Conservation (phyloP, 2,329 filamentous ascomycete genomes). For the Raffaelea albimanens region DNA sequence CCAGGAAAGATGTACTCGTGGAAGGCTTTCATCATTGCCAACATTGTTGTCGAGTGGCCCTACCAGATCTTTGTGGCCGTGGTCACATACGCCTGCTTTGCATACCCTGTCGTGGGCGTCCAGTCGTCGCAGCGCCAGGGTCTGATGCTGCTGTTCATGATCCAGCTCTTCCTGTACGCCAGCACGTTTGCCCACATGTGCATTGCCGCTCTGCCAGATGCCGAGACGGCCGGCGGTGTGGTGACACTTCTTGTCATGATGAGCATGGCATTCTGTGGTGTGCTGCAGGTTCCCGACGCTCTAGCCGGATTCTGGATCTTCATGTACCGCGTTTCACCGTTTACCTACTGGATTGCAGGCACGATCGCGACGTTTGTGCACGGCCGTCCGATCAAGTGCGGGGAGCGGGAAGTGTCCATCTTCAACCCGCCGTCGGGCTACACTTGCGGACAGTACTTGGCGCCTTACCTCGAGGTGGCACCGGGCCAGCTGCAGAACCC, state of each 20-base stretch:
- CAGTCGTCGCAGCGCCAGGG: constrained; percentile 47
- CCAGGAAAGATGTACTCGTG: constrained; percentile 77
- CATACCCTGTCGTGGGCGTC: constrained; percentile 60
- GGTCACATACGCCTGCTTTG: constrained; percentile 59
- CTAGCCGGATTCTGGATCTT: constrained; percentile 68
- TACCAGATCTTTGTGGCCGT: constrained; percentile 70
- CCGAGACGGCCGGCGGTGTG: constrained; percentile 55
- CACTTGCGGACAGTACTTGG: constrained; percentile 57
- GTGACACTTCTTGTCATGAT: constrained; percentile 50
- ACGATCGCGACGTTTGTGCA: constrained; percentile 59
- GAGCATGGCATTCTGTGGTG: constrained; percentile 48
- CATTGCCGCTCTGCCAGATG: constrained; percentile 58
- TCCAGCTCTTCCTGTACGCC: constrained; percentile 60
- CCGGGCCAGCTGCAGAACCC: constrained; percentile 56
- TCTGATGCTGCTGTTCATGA: constrained; percentile 53
- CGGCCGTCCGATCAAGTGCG: constrained; percentile 40
- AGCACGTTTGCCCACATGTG: constrained; percentile 65
- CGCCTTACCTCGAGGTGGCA: constrained; percentile 37
- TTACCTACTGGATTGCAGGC: constrained; percentile 60
- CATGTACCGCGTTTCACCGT: constrained; percentile 61
- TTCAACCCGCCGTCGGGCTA: constrained; percentile 55
- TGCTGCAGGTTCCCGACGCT: constrained; percentile 46
- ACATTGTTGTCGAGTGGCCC: constrained; percentile 74
- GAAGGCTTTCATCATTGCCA: constrained; percentile 74
- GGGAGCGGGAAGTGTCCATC: constrained; percentile 45